Evolutionary conservation across 345 rosid species (phyloP).

Genomic region (Gossypium mustelinum): DNA sequence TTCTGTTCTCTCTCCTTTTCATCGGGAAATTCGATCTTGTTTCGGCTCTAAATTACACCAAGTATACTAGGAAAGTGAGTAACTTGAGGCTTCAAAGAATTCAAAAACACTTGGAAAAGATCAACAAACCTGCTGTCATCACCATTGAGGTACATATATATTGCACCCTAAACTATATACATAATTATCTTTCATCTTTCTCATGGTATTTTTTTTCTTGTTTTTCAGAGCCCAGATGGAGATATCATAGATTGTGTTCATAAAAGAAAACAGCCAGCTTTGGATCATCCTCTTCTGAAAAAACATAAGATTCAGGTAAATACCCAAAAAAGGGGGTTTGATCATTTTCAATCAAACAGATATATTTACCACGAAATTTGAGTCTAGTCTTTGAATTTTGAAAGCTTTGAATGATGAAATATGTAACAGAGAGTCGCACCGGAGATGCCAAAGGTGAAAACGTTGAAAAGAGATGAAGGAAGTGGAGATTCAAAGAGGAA

Average conservation of each 20-base stretch:
- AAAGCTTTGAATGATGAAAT: background rate
- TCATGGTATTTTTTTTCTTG: background rate
- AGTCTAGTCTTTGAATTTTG: too few relatives aligned
- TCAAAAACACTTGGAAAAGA: slow-evolving; percentile 64
- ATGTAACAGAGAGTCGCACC: slow-evolving; percentile 52
- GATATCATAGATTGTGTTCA: slow-evolving; percentile 87
- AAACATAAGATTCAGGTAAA: slow-evolving; percentile 93
- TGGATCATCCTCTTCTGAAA: slow-evolving; percentile 87
- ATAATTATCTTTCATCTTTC: background rate
- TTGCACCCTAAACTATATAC: background rate
- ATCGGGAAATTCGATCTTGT: slow-evolving; percentile 26
- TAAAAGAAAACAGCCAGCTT: slow-evolving; percentile 80
- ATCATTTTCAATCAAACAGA: too few relatives aligned
- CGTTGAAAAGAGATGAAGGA: slow-evolving; percentile 22
- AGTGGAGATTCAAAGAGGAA: slow-evolving; percentile 12
- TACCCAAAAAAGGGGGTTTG: too few relatives aligned
- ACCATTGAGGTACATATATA: slow-evolving; percentile 59
- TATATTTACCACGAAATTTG: too few relatives aligned
- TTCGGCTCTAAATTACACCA: slow-evolving; percentile 47
- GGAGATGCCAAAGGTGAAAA: slow-evolving; percentile 47
- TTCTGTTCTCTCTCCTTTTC: slow-evolving; percentile 25
- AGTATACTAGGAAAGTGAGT: slow-evolving; percentile 52
- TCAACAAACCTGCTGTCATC: slow-evolving; percentile 77
- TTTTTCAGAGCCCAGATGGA: slow-evolving; percentile 69
- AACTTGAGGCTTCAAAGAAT: slow-evolving; percentile 74